phyloP scores from a whole-genome alignment of 108 stramenopile species.

The Nitzschia sp. region DNA sequence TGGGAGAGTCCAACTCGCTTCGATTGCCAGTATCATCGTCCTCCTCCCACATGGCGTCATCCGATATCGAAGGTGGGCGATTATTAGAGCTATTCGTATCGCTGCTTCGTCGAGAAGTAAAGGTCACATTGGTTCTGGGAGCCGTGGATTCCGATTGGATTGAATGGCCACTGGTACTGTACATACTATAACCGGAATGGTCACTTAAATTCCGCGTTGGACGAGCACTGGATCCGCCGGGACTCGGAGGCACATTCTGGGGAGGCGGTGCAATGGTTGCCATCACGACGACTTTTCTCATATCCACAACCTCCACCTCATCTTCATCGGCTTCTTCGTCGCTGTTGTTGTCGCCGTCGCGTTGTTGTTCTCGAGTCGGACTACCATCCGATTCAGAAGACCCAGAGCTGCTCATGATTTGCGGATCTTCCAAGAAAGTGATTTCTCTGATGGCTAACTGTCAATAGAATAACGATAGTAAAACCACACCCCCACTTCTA shows the following conservation, averaged over 20 bases:
- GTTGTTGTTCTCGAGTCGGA: no score
- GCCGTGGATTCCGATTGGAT: constrained; percentile 13
- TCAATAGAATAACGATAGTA: no score
- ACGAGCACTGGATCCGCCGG: background rate
- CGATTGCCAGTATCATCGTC: background rate
- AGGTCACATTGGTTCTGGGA: constrained; percentile 11
- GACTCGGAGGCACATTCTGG: constrained; percentile 4
- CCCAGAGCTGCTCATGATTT: no score
- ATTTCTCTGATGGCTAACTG: no score
- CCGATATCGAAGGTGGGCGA: background rate
- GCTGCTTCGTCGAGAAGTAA: background rate
- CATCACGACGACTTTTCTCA: background rate
- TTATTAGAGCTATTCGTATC: background rate
- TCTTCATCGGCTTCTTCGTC: no score
- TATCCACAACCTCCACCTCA: background rate
- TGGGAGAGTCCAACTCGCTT: background rate
- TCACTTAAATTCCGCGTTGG: constrained; percentile 2
- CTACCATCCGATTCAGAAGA: no score
- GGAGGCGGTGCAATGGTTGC: background rate
- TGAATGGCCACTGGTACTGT: constrained; percentile 7
- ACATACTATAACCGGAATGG: constrained; percentile 13
- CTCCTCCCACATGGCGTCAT: background rate
- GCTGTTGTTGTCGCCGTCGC: background rate
- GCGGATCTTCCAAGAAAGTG: no score
- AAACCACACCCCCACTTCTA: no score